Evolutionary conservation across 2,329 filamentous ascomycete genomes (phyloP), one percentile per base, ranked within the genome.

Genomic region (Beauveria australis): DNA sequence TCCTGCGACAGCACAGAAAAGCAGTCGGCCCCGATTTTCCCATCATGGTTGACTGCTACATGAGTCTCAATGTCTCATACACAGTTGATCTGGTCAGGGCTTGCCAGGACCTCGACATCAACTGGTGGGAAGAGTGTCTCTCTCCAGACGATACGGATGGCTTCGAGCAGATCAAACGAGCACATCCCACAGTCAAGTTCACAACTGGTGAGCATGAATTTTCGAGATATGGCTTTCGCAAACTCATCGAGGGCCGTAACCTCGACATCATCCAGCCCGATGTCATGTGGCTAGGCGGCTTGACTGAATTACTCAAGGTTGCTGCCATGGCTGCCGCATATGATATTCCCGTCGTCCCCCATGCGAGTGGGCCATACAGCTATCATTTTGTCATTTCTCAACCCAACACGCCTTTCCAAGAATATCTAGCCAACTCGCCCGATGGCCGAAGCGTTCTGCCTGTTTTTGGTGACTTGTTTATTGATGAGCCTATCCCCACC

Each of bases 111-210:
- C 82, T 96, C 66, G 83, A 93, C 74, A 92, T 97, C 72, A 92
- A 96, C 78, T 97, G 92, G 92, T 96, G 91, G 91, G 92, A 97
- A 78, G 92, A 97, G 78, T 95, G 91, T 65, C 78, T 97, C 64
- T 89, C 87, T 33, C 92, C 92, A 12, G 92, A 97, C 74, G 92
- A 97, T 77, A 91, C 89, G 53, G 92, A 96, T 68, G 92, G 92
- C 61, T 95, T 95, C 69, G 89, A 86, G 65, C 85, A 91, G 72
- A 86, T 97, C 77, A 97, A 97, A 81, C 86, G 88, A 54, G 92
- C 92, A 1, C 92, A 96, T 71, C 92, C 92, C 0, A 88, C 87
- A 2, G 80, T 93, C 75, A 96, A 95, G 75, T 97, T 97, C 79
- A 97, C 92, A 19, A 96, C 92, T 1, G 92, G 92, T 65, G 92